A percentile compares a stretch with the other conserved stretches of the same genome.
Conservation (phyloP, 768 basidiomycete genomes). For the Polyporus arcularius region DNA sequence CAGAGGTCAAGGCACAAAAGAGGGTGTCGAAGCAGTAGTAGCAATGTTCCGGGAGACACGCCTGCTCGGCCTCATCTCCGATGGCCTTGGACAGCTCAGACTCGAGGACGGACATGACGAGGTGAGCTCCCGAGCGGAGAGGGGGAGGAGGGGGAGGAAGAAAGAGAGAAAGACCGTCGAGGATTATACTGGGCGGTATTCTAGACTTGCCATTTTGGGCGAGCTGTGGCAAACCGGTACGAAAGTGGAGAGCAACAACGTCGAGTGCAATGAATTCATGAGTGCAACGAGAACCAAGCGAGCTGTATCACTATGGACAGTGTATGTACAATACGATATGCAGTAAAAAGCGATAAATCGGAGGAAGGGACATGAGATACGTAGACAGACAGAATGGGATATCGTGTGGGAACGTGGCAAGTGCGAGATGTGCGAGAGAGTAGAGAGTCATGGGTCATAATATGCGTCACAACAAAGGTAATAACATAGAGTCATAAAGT, state of each 20-base stretch:
- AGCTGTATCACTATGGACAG: conserved; percentile 22
- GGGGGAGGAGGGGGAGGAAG: conserved; percentile 10
- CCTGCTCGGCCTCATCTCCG: conserved; percentile 41
- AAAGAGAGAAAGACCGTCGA: not conserved
- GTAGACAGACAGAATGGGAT: conserved; percentile 14
- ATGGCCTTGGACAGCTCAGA: conserved; percentile 47
- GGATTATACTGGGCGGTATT: conserved; percentile 4
- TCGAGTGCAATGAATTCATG: conserved; percentile 15
- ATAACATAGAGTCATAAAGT: conserved; percentile 18
- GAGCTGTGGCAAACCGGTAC: not conserved
- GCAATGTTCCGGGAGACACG: conserved; percentile 74
- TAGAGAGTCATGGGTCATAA: conserved; percentile 19
- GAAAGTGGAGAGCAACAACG: conserved; percentile 4
- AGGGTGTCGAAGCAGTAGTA: conserved; percentile 82
- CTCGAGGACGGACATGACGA: conserved; percentile 36
- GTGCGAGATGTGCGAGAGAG: conserved; percentile 15
- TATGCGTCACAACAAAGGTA: conserved; percentile 10
- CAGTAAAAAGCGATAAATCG: conserved; percentile 24
- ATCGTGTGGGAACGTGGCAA: conserved; percentile 6
- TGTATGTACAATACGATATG: conserved; percentile 28
- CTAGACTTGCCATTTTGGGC: conserved; percentile 12
- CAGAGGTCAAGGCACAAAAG: conserved; percentile 69
- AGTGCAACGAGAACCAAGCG: conserved; percentile 15
- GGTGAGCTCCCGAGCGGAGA: conserved; percentile 3
- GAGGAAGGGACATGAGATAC: conserved; percentile 13